These are phyloP conservation scores for Trametes coccinea DNA, from an alignment of 768 basidiomycete species.

Conservation along the genomic window DNA sequence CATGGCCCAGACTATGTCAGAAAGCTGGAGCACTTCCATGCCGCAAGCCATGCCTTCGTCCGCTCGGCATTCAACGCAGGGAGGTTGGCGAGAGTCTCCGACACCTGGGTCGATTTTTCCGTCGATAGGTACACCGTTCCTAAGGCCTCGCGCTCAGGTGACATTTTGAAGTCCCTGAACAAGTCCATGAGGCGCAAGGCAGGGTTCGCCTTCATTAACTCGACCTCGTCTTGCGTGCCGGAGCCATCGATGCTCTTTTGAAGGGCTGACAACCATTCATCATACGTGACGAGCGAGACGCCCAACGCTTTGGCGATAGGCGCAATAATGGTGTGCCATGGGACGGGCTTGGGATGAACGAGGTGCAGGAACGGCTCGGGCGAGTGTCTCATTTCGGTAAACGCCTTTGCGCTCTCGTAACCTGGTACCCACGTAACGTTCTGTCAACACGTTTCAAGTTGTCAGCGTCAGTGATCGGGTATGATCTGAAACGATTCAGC, in stretches of 20 bases:
- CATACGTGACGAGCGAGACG: slow-evolving; percentile 28
- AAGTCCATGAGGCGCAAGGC: slow-evolving; percentile 26
- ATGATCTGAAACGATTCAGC: background rate
- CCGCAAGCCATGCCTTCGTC: slow-evolving; percentile 5
- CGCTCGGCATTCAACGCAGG: slow-evolving; percentile 4
- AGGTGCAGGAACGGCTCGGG: slow-evolving; percentile 35
- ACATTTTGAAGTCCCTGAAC: slow-evolving; percentile 11
- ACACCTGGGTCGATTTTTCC: slow-evolving; percentile 19
- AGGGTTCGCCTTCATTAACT: slow-evolving; percentile 23
- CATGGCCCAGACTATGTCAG: too few relatives aligned
- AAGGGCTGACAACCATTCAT: background rate
- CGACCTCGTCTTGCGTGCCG: background rate
- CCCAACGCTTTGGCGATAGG: slow-evolving; percentile 15
- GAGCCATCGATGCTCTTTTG: background rate
- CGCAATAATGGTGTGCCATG: slow-evolving; percentile 28
- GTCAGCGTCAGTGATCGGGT: background rate
- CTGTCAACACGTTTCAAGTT: background rate
- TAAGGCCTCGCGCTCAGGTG: background rate
- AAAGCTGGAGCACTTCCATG: slow-evolving; percentile 9
- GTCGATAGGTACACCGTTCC: slow-evolving; percentile 21
- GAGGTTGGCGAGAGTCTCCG: slow-evolving; percentile 3
- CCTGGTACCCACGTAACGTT: slow-evolving; percentile 33
- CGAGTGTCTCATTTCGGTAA: slow-evolving; percentile 32
- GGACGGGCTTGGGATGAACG: slow-evolving; percentile 40
- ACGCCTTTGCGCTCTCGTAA: slow-evolving; percentile 37